These are phyloP conservation scores for Candida schatavii DNA, from an alignment of 805 yeast genomes.

Conservation along the genomic window DNA sequence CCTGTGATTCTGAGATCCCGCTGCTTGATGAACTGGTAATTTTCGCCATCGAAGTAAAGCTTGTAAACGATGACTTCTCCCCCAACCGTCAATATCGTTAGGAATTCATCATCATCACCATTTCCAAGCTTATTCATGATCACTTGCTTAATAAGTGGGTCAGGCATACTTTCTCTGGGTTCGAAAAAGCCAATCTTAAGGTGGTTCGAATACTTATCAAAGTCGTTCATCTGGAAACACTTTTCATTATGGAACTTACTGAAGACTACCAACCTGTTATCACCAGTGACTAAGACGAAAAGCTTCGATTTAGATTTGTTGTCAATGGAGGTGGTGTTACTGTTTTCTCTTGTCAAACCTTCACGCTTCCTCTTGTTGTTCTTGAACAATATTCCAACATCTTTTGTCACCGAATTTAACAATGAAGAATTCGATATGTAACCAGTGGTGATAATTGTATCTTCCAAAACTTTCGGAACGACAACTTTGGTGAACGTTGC, in stretches of 20 bases:
- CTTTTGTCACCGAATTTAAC: constrained; percentile 29
- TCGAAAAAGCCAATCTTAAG: constrained; percentile 47
- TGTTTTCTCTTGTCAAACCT: constrained; percentile 3
- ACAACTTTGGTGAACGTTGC: constrained; percentile 31
- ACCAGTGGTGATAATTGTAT: constrained; percentile 66
- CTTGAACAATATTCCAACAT: constrained; percentile 22
- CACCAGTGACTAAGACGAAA: constrained; percentile 72
- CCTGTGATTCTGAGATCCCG: constrained; percentile 57
- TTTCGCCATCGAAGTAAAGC: constrained; percentile 47
- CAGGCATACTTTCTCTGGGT: constrained; percentile 55
- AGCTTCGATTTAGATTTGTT: constrained; percentile 31
- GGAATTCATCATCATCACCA: constrained; percentile 50
- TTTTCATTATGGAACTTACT: constrained; percentile 52
- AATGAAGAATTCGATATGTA: constrained; percentile 51
- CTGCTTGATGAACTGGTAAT: constrained; percentile 40
- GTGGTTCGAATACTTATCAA: constrained; percentile 45
- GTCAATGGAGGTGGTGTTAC: constrained; percentile 16
- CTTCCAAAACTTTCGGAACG: constrained; percentile 39
- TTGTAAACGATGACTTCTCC: constrained; percentile 75
- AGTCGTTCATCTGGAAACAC: constrained; percentile 50
- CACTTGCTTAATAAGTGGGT: constrained; percentile 69
- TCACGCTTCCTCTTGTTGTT: constrained; percentile 32
- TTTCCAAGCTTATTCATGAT: constrained; percentile 69
- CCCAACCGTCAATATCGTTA: constrained; percentile 73
- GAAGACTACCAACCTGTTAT: constrained; percentile 67